Percentiles rank a stretch among this genome's conserved stretches.
Evolutionary conservation across 2,329 filamentous ascomycete genomes (phyloP).

Genomic region (Didymella segeticola): DNA sequence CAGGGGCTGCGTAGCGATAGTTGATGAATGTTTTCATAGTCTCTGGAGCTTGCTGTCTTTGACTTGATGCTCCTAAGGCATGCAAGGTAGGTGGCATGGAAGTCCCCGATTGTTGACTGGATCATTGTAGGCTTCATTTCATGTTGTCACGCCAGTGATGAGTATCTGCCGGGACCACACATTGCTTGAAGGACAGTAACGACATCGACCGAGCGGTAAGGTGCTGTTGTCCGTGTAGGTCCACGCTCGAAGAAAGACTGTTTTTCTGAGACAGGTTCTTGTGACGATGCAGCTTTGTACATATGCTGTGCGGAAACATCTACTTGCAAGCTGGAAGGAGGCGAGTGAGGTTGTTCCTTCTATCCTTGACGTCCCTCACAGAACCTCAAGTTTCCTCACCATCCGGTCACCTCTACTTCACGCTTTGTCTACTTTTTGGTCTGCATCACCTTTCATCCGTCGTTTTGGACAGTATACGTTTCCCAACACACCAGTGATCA

Average conservation of each 20-base stretch:
- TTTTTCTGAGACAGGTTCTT: not conserved
- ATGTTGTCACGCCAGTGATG: not conserved
- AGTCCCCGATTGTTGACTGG: not conserved
- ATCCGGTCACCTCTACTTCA: not conserved
- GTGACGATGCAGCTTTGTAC: not conserved
- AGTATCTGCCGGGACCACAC: not conserved
- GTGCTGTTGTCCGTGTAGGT: too few relatives aligned
- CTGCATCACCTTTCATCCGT: constrained; percentile 3
- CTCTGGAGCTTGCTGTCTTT: not conserved
- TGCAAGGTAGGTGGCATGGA: not conserved
- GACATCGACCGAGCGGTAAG: not conserved
- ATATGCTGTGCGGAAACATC: not conserved
- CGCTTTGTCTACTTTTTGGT: constrained; percentile 3
- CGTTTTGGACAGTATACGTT: constrained; percentile 4
- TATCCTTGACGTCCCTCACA: not conserved
- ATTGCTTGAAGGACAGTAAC: not conserved
- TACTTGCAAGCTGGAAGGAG: not conserved
- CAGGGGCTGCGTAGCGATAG: not conserved
- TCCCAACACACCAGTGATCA: not conserved
- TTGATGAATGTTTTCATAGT: not conserved
- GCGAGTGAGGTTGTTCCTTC: not conserved
- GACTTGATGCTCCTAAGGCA: not conserved
- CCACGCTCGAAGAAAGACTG: too few relatives aligned
- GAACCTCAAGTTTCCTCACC: not conserved
- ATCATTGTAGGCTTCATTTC: too few relatives aligned